These are phyloP conservation scores for Fusarium sp. DNA, from an alignment of 2,329 filamentous ascomycete species.

Conservation along the genomic window DNA sequence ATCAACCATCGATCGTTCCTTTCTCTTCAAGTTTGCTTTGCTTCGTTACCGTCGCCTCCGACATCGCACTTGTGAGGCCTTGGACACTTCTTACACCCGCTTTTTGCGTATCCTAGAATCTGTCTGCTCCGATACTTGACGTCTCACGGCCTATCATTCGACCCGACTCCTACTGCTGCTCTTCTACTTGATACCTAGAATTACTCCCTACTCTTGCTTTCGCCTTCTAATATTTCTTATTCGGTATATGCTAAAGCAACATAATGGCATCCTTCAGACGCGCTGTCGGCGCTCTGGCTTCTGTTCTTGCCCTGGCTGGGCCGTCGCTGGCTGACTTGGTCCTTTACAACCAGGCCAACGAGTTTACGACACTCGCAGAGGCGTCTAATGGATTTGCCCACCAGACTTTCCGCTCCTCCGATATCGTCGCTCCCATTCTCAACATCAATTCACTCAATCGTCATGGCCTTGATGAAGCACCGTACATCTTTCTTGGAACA, in stretches of 20 bases:
- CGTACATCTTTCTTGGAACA: conserved; percentile 50
- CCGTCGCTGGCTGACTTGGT: conserved; percentile 42
- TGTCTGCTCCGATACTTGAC: background rate
- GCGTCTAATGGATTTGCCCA: conserved; percentile 44
- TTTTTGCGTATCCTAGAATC: conserved; percentile 7
- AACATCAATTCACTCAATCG: conserved; percentile 49
- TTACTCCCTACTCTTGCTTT: background rate
- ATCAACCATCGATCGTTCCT: conserved; percentile 2
- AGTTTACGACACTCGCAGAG: conserved; percentile 44
- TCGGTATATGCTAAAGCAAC: background rate
- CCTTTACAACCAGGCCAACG: conserved; percentile 41
- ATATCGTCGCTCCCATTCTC: conserved; percentile 50
- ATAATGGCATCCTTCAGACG: conserved; percentile 14
- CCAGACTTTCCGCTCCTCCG: conserved; percentile 49
- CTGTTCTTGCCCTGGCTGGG: conserved; percentile 9
- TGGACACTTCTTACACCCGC: background rate
- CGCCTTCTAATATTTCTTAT: background rate
- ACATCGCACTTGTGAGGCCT: conserved; percentile 11
- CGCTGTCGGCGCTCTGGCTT: background rate
- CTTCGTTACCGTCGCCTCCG: background rate
- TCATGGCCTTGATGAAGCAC: conserved; percentile 42
- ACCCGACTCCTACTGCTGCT: background rate
- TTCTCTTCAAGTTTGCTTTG: background rate
- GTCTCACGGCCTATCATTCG: conserved; percentile 1
- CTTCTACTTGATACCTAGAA: background rate